Percentiles rank a stretch among this genome's conserved stretches.
Evolutionary conservation across 805 yeast genomes (phyloP).

Genomic region (Candida argentea): DNA sequence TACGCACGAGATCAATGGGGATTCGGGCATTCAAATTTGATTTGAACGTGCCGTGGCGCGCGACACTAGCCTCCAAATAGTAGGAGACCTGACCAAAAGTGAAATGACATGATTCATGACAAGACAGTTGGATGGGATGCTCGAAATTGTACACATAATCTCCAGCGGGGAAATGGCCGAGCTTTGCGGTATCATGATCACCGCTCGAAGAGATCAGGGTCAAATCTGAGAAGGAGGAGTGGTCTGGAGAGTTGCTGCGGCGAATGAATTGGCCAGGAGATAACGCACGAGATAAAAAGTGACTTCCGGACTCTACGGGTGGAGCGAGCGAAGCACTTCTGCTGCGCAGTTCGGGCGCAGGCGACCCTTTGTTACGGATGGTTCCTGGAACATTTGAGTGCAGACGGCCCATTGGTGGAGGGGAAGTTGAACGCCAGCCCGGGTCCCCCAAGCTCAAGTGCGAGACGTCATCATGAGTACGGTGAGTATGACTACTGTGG

Average conservation of each 20-base stretch:
- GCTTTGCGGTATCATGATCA: conserved; percentile 10
- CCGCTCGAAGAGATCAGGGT: conserved; percentile 13
- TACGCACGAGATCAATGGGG: conserved; percentile 60
- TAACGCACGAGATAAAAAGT: conserved; percentile 15
- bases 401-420: conserved; percentile 1
- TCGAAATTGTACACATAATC: conserved; percentile 91
- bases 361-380: no score
- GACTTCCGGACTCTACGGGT: conserved; percentile 4
- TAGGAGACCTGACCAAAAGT: conserved; percentile 78
- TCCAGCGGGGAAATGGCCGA: conserved; percentile 60
- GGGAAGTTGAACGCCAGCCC: conserved; percentile 10
- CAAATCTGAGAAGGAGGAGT: conserved; percentile 15
- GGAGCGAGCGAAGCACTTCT: neutral
- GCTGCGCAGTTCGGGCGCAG: neutral
- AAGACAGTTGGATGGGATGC: conserved; percentile 68
- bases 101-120: conserved; percentile 72
- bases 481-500: conserved; percentile 3
- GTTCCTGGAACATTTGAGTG: no score
- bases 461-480: conserved; percentile 21
- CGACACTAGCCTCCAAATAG: conserved; percentile 56
- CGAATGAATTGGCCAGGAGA: conserved; percentile 19
- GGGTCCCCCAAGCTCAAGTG: conserved; percentile 25
- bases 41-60: conserved; percentile 80
- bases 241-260: conserved; percentile 22
- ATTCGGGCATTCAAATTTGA: conserved; percentile 54